Conservation (phyloP, 768 basidiomycete species). For the Lentinula sp. region DNA sequence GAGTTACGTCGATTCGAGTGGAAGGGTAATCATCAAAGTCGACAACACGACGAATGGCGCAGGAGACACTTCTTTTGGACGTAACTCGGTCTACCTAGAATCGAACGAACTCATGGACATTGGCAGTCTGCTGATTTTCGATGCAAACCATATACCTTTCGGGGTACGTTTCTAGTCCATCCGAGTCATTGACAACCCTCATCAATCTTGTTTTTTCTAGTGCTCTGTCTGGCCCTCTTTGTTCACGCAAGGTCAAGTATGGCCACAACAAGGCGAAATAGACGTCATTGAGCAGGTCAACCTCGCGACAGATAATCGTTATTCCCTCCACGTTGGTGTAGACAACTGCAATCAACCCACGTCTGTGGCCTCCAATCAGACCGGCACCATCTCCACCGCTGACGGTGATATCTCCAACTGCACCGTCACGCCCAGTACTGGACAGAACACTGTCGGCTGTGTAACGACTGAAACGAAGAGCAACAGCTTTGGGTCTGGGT, state of each 20-base stretch:
- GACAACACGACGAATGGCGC: conserved; percentile 14
- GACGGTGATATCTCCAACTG: conserved; percentile 30
- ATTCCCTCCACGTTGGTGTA: conserved; percentile 47
- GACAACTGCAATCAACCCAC: conserved; percentile 44
- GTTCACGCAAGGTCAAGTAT: conserved; percentile 30
- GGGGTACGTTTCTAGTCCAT: conserved; percentile 4
- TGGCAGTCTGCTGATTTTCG: conserved; percentile 9
- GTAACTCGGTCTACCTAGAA: conserved; percentile 2
- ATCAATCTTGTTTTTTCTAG: neutral
- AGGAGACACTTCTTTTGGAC: neutral
- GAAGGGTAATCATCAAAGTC: conserved; percentile 16
- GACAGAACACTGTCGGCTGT: conserved; percentile 43
- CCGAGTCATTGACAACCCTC: neutral
- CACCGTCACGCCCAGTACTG: conserved; percentile 29
- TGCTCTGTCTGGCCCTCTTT: conserved; percentile 60
- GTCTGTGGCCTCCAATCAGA: conserved; percentile 24
- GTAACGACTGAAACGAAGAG: conserved; percentile 38
- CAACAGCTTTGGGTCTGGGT: conserved; percentile 51
- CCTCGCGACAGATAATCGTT: conserved; percentile 41
- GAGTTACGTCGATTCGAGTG: conserved; percentile 11
- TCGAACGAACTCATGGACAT: conserved; percentile 12
- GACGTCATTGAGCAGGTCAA: conserved; percentile 57
- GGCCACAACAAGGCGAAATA: conserved; percentile 41
- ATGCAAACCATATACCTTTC: conserved; percentile 10
- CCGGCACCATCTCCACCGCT: conserved; percentile 35